Evolutionary conservation across 129 eudicot species (phyloP), one percentile per base, ranked within the genome.

Genomic region (Heracleum sosnowskyi): DNA sequence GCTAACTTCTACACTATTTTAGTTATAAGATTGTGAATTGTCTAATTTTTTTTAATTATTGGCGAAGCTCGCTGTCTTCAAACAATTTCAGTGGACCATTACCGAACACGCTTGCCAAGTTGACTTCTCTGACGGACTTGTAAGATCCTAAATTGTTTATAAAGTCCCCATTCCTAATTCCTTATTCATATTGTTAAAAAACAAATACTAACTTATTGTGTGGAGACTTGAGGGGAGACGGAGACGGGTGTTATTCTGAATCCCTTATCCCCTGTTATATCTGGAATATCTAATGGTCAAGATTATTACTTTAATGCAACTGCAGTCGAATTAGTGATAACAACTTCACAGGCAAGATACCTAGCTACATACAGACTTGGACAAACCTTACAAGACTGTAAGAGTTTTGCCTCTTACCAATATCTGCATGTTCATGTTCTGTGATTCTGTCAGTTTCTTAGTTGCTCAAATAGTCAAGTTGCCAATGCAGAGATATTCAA

Each of bases 1-100:
- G n/a, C n/a, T n/a, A n/a, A n/a, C n/a, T n/a, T n/a, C n/a, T n/a
- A n/a, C n/a, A 36, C 2, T 57, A 13, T 26, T 7, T 60, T 15
- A 5, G 1, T 18, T 5, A 1, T 5, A 51, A 78, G 57, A 72
- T 64, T 73, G 57, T 24, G 35, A 41, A 62, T 28, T 29, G 28
- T 75, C 7, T 57, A 62, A 11, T 76, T 69, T n/a, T n/a, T 49
- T 69, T 80, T 53, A 70, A 29, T 28, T 36, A 71, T 29, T 79
- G 63, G 49, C 69, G 81, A 76, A 93, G 98, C 49, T 62, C 75
- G 26, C 79, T 93, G 20, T 79, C 79, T 40, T 91, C 97, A 44
- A 93, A 93, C 92, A 26, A 82, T 72, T 82, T 93, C 33, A 93
- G 82, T 12, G 98, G 98, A 77, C 82, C 84, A 66, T 66, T 93